phyloP scores from a whole-genome alignment of 83 land plant genomes.

The Thuja plicata region DNA sequence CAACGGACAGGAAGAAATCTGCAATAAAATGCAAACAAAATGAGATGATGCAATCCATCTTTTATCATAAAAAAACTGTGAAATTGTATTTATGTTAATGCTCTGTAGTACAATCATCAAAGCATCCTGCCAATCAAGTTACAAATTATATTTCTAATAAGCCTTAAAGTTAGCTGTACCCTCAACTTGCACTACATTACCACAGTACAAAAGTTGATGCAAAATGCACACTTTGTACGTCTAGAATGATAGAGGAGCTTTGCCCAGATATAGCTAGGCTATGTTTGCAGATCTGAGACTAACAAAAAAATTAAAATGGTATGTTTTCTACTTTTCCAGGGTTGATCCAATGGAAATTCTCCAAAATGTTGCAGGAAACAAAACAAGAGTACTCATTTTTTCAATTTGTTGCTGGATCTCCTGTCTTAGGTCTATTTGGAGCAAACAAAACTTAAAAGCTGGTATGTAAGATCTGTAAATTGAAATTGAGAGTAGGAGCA shows the following conservation, averaged over 20 bases:
- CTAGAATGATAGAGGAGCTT: background rate
- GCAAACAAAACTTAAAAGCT: background rate
- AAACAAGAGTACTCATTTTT: background rate
- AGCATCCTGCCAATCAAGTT: background rate
- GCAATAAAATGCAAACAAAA: slow-evolving; percentile 12
- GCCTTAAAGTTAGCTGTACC: background rate
- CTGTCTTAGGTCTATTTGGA: background rate
- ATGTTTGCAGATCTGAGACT: background rate
- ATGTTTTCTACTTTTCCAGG: background rate
- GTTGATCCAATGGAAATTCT: background rate
- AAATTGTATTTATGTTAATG: background rate
- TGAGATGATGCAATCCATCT: background rate
- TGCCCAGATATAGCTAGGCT: background rate
- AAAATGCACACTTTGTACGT: background rate
- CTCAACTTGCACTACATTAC: background rate
- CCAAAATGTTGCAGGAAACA: background rate
- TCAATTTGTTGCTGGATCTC: background rate
- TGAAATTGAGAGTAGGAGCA: background rate
- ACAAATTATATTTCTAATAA: background rate
- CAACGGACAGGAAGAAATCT: slow-evolving; percentile 90
- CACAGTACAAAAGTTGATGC: background rate
- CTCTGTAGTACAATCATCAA: background rate
- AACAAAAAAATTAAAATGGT: background rate
- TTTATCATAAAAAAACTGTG: background rate
- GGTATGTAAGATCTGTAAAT: background rate